phyloP scores from a whole-genome alignment of 2,329 filamentous ascomycete genomes.

The Mollisiaceae sp. region DNA sequence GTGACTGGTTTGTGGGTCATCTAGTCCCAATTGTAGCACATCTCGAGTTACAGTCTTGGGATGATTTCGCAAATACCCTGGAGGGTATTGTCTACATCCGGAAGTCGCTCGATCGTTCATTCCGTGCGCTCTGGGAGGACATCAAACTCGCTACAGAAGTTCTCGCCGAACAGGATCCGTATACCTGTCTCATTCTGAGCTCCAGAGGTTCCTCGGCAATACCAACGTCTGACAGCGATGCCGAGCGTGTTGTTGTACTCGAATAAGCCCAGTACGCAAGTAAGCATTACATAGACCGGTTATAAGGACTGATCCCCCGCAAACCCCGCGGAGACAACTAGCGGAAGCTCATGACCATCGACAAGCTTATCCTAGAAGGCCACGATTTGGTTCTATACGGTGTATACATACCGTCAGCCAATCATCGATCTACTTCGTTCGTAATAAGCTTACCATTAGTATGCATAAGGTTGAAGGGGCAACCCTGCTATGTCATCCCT shows the following conservation, averaged over 20 bases:
- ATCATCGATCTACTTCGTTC: background rate
- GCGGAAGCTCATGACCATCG: background rate
- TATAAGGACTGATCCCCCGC: background rate
- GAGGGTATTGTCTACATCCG: conserved; percentile 9
- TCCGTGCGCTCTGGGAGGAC: conserved; percentile 15
- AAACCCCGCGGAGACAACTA: background rate
- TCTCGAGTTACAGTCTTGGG: conserved; percentile 12
- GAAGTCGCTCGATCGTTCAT: conserved; percentile 1
- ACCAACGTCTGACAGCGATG: background rate
- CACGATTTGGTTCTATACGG: background rate
- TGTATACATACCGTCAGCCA: background rate
- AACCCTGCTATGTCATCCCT: background rate
- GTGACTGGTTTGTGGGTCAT: conserved; percentile 19
- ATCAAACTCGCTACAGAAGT: conserved; percentile 7
- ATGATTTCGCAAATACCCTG: conserved; percentile 7
- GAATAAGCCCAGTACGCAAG: no score
- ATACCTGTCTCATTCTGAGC: background rate
- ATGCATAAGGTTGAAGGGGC: background rate
- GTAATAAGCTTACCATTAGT: background rate
- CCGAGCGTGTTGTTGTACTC: background rate
- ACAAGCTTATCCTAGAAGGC: background rate
- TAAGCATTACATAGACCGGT: no score
- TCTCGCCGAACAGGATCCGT: conserved; percentile 5
- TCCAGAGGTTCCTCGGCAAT: background rate
- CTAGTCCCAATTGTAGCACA: conserved; percentile 10